A percentile compares a stretch with the other conserved stretches of the same genome.
Evolutionary conservation across 805 yeast species (phyloP).

Genomic region (Wickerhamomyces silvicola): DNA sequence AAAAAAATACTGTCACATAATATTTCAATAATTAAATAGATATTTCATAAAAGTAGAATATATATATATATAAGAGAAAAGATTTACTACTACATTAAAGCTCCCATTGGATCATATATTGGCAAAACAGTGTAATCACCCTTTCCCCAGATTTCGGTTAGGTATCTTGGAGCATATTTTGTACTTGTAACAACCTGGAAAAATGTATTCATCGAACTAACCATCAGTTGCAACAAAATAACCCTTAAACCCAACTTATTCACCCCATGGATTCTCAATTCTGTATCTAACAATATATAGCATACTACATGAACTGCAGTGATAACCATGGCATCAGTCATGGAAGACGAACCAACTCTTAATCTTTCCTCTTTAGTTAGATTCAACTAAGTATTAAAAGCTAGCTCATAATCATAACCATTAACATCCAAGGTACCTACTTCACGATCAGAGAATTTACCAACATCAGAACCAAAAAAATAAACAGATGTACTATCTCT

Average conservation of each 20-base stretch:
- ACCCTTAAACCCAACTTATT: conserved; percentile 57
- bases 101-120: conserved; percentile 75
- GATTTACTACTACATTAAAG: conserved; percentile 36
- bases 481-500: conserved; percentile 66
- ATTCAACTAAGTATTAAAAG: conserved; percentile 45
- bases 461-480: conserved; percentile 87
- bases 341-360: conserved; percentile 57
- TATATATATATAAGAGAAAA: neutral
- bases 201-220: conserved; percentile 65
- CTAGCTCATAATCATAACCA: conserved; percentile 58
- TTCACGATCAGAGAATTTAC: conserved; percentile 49
- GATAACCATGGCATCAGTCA: conserved; percentile 87
- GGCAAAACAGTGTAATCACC: conserved; percentile 49
- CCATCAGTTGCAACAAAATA: conserved; percentile 62
- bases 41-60: neutral
- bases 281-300: conserved; percentile 58
- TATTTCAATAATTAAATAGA: too few species aligned
- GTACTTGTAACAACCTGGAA: conserved; percentile 58
- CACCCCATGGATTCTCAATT: conserved; percentile 74
- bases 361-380: conserved; percentile 61
- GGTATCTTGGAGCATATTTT: conserved; percentile 36
- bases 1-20: too few species aligned
- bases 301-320: conserved; percentile 73
- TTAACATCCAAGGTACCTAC: conserved; percentile 66
- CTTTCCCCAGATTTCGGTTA: conserved; percentile 32